Percentiles rank a stretch among this genome's conserved stretches.
Evolutionary conservation across 1,284 basidiomycete genomes (phyloP).

Genomic region (Hemileia vastatrix): DNA sequence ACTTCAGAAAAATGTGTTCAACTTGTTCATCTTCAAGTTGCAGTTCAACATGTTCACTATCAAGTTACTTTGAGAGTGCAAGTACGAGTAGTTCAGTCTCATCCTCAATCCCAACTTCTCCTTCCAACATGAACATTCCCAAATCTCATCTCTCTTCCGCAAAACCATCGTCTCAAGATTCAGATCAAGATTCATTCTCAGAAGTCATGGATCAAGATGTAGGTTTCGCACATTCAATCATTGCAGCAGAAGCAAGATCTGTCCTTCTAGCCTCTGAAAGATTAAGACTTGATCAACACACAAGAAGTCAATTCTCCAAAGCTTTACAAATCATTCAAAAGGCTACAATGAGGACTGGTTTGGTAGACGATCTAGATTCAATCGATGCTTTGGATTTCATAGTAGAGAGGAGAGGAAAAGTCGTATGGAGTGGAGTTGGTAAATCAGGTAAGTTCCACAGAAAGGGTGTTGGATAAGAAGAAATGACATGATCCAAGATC

Average conservation of each 20-base stretch:
- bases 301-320: neutral
- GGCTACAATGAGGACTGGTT: neutral
- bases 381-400: neutral
- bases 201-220: neutral
- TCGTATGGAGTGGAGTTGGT: conserved; percentile 46
- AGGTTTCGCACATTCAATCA: neutral
- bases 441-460: conserved; percentile 41
- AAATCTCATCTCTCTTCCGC: neutral
- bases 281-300: neutral
- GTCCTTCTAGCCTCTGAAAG: neutral
- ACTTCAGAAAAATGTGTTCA: too few species aligned
- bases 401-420: too few species aligned
- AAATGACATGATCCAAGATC: too few species aligned
- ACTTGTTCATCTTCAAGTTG: too few species aligned
- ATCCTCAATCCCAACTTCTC: neutral
- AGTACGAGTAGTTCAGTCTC: neutral
- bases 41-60: too few species aligned
- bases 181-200: too few species aligned
- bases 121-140: neutral
- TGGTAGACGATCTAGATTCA: neutral
- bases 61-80: neutral
- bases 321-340: neutral
- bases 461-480: conserved; percentile 38
- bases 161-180: neutral
- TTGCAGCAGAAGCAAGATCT: neutral